Conservation (phyloP, 768 basidiomycete species). For the Calocybe cyanea region DNA sequence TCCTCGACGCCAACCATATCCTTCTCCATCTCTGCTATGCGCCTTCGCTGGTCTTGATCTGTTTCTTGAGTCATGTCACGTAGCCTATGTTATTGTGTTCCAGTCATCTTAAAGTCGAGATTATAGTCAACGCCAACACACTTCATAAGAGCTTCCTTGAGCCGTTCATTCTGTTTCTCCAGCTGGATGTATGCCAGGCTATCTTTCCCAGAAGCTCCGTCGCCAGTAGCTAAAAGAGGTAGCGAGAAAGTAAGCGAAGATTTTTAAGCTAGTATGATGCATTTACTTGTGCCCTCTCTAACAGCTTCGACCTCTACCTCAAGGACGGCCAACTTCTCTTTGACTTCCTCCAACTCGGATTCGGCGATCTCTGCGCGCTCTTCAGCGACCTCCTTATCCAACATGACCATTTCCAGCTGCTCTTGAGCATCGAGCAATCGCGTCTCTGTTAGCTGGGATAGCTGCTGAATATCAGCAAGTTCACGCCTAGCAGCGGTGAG, state of each 20-base stretch:
- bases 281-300: slow-evolving; percentile 47
- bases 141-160: slow-evolving; percentile 93
- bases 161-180: slow-evolving; percentile 92
- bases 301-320: slow-evolving; percentile 84
- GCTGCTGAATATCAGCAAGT: slow-evolving; percentile 70
- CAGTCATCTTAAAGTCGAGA: slow-evolving; percentile 1
- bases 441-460: slow-evolving; percentile 66
- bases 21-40: slow-evolving; percentile 87
- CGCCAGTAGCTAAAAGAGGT: slow-evolving; percentile 15
- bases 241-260: not conserved
- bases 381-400: slow-evolving; percentile 97
- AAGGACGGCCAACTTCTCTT: slow-evolving; percentile 70
- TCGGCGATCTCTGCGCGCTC: slow-evolving; percentile 83
- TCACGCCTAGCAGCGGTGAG: slow-evolving; percentile 72
- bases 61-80: slow-evolving; percentile 87
- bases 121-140: slow-evolving; percentile 20
- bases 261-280: slow-evolving; percentile 4
- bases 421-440: slow-evolving; percentile 79
- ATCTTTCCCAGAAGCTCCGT: slow-evolving; percentile 40
- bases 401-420: slow-evolving; percentile 89
- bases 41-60: slow-evolving; percentile 76
- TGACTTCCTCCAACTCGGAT: slow-evolving; percentile 71
- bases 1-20: slow-evolving; percentile 78
- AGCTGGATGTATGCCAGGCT: slow-evolving; percentile 78
- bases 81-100: slow-evolving; percentile 54